Base-by-base conservation (phyloP, 139 green algal species). In the Chlamydomonas sp. region DNA sequence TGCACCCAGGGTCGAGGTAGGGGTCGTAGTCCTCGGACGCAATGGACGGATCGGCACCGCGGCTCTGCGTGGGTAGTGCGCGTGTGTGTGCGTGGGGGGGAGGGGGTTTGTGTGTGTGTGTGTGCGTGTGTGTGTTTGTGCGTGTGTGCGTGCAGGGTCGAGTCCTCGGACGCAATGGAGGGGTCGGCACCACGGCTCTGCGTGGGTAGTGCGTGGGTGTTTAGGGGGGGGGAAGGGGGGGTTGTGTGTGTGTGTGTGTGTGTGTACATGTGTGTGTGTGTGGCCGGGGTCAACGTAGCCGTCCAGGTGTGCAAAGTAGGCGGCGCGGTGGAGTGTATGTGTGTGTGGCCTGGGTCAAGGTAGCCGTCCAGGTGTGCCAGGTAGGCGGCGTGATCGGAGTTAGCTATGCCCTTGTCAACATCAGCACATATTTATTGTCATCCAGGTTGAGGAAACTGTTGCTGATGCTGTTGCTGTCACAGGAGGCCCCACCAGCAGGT, bases 241-340 rank as follows among this genome's bases (percentile, higher is more conserved):
- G n/a, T n/a, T n/a, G n/a, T n/a, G n/a, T n/a, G n/a, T n/a, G n/a
- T n/a, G n/a, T n/a, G n/a, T n/a, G n/a, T n/a, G n/a, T n/a, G n/a
- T n/a, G n/a, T n/a, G n/a, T n/a, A n/a, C n/a, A n/a, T 20, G 43
- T 54, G 20, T 54, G 43, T 54, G 20, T 54, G 43, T n/a, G n/a
- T n/a, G n/a, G n/a, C n/a, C n/a, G n/a, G n/a, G 85, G 69, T 97
- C 90, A 43, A 95, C 63, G 78, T 97, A 97, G 1, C 92, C 92
- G 4, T 94, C 86, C 64, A 91, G 85, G 63, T 96, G 91, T 1
- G 90, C 84, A 69, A 98, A 81, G 70, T 91, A 87, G 1, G 92
- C 92, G 5, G 90, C 91, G 8, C 92, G 80, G 77, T 98, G 92
- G n/a, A n/a, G n/a, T 20, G 43, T 54, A 54, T 54, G 43, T 54